Evolutionary conservation across 805 yeast species (phyloP), one percentile per base, ranked within the genome.

Genomic region (Kuraishia molischiana): DNA sequence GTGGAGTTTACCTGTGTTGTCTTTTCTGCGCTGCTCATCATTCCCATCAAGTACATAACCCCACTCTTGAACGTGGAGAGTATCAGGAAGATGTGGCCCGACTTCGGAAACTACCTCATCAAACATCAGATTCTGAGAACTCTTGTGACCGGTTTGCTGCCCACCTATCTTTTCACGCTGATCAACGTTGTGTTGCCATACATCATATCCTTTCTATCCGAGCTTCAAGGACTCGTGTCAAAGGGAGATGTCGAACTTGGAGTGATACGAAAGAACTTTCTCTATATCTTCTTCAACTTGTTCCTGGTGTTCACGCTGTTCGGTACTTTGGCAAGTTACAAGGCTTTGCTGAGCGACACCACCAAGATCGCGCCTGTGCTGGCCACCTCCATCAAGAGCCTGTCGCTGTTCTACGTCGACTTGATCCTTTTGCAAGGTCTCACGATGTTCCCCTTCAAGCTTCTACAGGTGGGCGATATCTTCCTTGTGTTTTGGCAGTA

Each of bases 351-450:
- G 17, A 64, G 76, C 19, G 80, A 74, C 46, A 74, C 80, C 9
- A 73, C 79, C 11, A 70, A 68, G 49, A 71, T 74, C 40, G 79
- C 79, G 1, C 72, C 67, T 39, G 66, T 71, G 38, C 51, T 74
- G 41, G 79, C 79, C 4, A 58, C 62, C 10, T 72, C 79, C 2
- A 61, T 74, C 38, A 71, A 69, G 48, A 61, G 66, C 31, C 54
- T 72, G 28, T 70, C 78, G 2, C 56, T 74, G 34, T 74, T 74
- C 46, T 74, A 74, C 44, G 74, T 69, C 37, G 76, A 74, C 49
- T 63, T 74, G 56, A 81, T 82, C 41, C 62, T 82, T 18, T 66
- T 82, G 40, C 92, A 83, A 54, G 92, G 87, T 0, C 48, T 76
- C 37, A 76, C 77, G 1, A 72, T 76, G 77, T 72, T 74, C 46